Evolutionary conservation across 345 rosid genomes (phyloP), one percentile per base, ranked within the genome.

Genomic region (Kandelia obovata): DNA sequence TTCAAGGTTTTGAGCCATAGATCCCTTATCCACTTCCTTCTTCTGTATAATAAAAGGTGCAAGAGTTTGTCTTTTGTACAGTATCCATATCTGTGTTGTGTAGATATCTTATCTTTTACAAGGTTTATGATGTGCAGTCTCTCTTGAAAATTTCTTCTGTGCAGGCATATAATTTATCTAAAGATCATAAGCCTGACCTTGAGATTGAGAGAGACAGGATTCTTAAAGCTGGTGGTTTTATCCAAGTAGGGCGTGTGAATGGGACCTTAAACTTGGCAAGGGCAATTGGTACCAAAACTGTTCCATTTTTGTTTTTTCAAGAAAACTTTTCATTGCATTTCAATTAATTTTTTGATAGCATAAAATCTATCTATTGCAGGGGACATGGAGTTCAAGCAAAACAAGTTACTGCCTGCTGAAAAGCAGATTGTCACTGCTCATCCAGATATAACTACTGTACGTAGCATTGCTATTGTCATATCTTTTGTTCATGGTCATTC

Each of bases 101-200:
- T 17, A 37, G 27, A 43, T 23, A 25, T 13, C n/a, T 26, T 43
- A 31, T 43, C 16, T 35, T 56, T 60, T 46, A 4, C 55, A 43
- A 43, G 34, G 16, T 34, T 47, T 51, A 58, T 35, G 5, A 65
- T 37, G 43, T 46, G 37, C 66, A 30, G n/a, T 73, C 25, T 47
- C 67, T 66, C 21, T 55, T 69, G 66, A 59, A 17, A 34, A 74
- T 58, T 71, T 52, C 6, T 37, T 49, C 53, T 31, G 49, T 79
- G 71, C 82, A 90, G 90, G 99, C 98, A 60, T 92, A 81, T 77
- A 78, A 90, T 84, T 90, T 95, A 53, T 92, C 98, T 60, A 91
- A 84, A 82, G 99, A 92, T 78, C 99, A 95, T 81, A 95, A 95
- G 74, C 99, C 99, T 69, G 97, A 92, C 66, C 95, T 90, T 70